These are phyloP conservation scores for Aureobasidium melanogenum DNA, from an alignment of 2,329 filamentous ascomycete genomes.

Conservation along the genomic window DNA sequence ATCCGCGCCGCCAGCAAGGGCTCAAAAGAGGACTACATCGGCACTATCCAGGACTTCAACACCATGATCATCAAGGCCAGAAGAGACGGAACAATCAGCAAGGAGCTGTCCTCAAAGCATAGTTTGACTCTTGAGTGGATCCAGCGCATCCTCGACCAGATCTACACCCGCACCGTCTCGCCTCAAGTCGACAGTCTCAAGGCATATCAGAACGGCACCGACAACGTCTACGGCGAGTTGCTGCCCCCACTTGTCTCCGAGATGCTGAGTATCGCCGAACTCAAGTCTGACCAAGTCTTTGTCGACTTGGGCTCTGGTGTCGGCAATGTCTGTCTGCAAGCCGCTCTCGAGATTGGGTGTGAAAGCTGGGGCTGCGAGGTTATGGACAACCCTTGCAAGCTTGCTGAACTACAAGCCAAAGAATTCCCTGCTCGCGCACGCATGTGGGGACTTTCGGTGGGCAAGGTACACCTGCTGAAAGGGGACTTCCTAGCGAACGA, in stretches of 20 bases:
- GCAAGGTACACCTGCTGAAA: constrained; percentile 67
- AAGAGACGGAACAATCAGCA: constrained; percentile 60
- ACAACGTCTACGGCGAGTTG: constrained; percentile 92
- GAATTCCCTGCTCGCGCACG: constrained; percentile 81
- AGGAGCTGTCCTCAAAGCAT: constrained; percentile 60
- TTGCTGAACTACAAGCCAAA: constrained; percentile 68
- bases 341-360: constrained; percentile 84
- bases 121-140: constrained; percentile 64
- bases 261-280: constrained; percentile 67
- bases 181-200: constrained; percentile 75
- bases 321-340: constrained; percentile 90
- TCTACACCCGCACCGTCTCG: constrained; percentile 87
- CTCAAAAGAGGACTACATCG: constrained; percentile 56
- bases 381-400: constrained; percentile 80
- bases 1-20: constrained; percentile 64
- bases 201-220: constrained; percentile 80
- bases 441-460: constrained; percentile 79
- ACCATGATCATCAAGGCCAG: constrained; percentile 55
- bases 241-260: constrained; percentile 74
- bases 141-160: constrained; percentile 60
- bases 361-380: constrained; percentile 96
- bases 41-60: constrained; percentile 72
- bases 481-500: constrained; percentile 75
- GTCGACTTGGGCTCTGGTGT: constrained; percentile 93
- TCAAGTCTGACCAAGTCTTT: constrained; percentile 79